These are phyloP conservation scores for Vairimorpha apis DNA, from an alignment of 371 early-diverging fungal species.

Conservation along the genomic window DNA sequence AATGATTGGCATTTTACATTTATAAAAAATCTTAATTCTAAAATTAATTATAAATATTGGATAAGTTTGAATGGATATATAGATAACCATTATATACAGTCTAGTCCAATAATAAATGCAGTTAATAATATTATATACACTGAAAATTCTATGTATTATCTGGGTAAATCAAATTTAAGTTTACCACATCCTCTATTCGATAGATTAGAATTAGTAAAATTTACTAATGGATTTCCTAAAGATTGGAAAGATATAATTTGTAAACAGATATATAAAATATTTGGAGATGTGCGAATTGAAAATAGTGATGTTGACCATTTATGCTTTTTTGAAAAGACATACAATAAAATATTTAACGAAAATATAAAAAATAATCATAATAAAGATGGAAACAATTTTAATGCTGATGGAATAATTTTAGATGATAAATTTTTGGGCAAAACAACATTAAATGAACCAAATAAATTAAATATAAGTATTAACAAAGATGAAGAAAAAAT, in stretches of 20 bases:
- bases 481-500: too few species aligned
- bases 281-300: background rate
- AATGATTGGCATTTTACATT: background rate
- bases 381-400: background rate
- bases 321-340: background rate
- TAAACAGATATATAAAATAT: background rate
- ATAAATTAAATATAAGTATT: too few species aligned
- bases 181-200: background rate
- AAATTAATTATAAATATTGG: constrained; percentile 1
- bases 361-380: background rate
- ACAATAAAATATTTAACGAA: background rate
- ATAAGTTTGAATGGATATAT: constrained; percentile 3
- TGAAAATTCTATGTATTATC: background rate
- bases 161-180: background rate
- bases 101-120: background rate
- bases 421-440: too few species aligned
- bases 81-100: background rate
- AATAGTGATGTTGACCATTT: background rate
- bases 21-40: background rate
- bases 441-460: too few species aligned
- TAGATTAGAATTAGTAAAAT: background rate
- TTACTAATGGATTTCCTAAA: constrained; percentile 1
- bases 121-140: background rate
- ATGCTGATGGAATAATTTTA: too few species aligned
- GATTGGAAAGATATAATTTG: background rate